These are phyloP conservation scores for Acanthamoeba culbertsoni DNA, from an alignment of 208 protist genomes.

Conservation along the genomic window DNA sequence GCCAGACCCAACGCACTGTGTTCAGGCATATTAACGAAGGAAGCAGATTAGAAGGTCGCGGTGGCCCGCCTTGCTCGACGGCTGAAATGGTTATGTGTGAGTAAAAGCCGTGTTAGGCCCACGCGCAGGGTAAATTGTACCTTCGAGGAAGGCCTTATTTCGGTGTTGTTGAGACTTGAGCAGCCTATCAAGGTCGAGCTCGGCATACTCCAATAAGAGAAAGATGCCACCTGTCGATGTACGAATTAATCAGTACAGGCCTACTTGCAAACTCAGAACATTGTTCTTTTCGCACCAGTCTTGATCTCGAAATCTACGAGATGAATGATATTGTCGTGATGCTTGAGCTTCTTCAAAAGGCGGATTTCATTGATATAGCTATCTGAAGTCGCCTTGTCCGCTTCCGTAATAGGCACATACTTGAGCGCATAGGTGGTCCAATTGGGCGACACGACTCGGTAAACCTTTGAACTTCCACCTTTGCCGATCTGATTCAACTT, in stretches of 20 bases:
- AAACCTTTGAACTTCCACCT: conserved; percentile 80
- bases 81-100: background rate
- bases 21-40: conserved; percentile 71
- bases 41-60: background rate
- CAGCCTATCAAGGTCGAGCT: conserved; percentile 77
- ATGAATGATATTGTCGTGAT: conserved; percentile 73
- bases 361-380: conserved; percentile 84
- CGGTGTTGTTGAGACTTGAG: conserved; percentile 61
- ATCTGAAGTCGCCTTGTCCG: conserved; percentile 29
- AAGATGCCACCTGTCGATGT: conserved; percentile 61
- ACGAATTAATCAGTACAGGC: background rate
- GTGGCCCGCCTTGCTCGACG: background rate
- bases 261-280: background rate
- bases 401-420: conserved; percentile 65
- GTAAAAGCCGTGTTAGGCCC: background rate
- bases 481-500: conserved; percentile 76
- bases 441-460: conserved; percentile 70
- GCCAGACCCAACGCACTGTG: conserved; percentile 83
- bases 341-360: conserved; percentile 77
- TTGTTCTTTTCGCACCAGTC: no score
- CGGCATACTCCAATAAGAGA: conserved; percentile 85
- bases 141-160: background rate
- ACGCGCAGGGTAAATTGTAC: background rate
- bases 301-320: conserved; percentile 72
- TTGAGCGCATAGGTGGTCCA: conserved; percentile 77